A percentile compares a stretch with the other conserved stretches of the same genome.
Evolutionary conservation across 192 early-diverging fungal genomes (phyloP).

Genomic region (Globomyces pollinis-pini): DNA sequence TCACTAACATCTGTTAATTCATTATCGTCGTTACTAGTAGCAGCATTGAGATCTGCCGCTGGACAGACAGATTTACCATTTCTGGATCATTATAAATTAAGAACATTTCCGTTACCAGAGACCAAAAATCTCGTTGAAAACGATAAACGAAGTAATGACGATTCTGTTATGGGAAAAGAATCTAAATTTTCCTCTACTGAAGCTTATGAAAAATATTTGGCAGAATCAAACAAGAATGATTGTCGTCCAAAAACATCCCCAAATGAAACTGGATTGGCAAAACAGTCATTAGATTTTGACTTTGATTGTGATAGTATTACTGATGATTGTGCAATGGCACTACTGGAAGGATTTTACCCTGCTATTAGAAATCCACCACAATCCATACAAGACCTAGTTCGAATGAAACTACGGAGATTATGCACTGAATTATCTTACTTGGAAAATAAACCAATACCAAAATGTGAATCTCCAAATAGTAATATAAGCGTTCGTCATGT

Average conservation of each 20-base stretch:
- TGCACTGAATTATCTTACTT: slow-evolving; percentile 10
- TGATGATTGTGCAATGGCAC: not conserved
- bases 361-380: not conserved
- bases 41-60: slow-evolving; percentile 31
- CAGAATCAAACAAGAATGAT: not conserved
- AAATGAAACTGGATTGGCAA: not conserved
- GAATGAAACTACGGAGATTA: not conserved
- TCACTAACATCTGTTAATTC: slow-evolving; percentile 26
- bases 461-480: slow-evolving; percentile 8
- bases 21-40: slow-evolving; percentile 31
- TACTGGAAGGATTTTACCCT: not conserved
- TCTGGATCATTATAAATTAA: not conserved
- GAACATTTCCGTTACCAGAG: slow-evolving; percentile 21
- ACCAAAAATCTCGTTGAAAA: not conserved
- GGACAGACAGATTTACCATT: slow-evolving; percentile 37
- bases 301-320: slow-evolving; percentile 3
- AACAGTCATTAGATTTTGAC: not conserved
- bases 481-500: slow-evolving; percentile 26
- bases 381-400: slow-evolving; percentile 4
- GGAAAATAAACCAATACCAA: not conserved
- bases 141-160: not conserved
- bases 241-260: not conserved
- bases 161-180: not conserved
- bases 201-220: not conserved
- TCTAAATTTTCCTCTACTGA: slow-evolving; percentile 4